Base-by-base conservation (phyloP, 805 yeast genomes). In the Hanseniaspora pseudoguilliermondii region DNA sequence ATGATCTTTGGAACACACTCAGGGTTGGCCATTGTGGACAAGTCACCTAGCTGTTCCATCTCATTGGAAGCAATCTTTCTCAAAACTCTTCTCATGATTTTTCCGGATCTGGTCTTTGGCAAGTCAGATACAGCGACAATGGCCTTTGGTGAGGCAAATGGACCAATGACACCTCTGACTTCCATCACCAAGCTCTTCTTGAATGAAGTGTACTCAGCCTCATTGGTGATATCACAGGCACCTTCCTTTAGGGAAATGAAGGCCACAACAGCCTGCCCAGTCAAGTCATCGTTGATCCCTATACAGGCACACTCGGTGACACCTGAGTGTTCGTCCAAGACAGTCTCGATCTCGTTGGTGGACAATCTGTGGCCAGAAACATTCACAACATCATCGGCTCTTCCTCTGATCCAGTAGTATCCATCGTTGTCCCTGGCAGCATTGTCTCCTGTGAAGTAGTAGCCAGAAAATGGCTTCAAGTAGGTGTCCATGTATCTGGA, bases 101-200 rank as follows among this genome's bases (percentile, higher is more conserved):
- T 93, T 64, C 98, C 98, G 11, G 96, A 88, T 75, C 98, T 82
- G 25, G 98, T 93, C 80, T 91, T 93, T 73, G 98, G 98, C 70
- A 93, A 80, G 68, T 93, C 97, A 59, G 81, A 83, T 56, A 91
- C 95, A 58, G 90, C 73, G 63, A 84, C 75, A 58, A 90, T 82
- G 51, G 82, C 75, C 72, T 90, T 90, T 66, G 98, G 98, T 57
- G 97, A 95, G 21, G 98, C 98, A 72, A 88, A 88, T 49, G 88
- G 88, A 35, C 70, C 71, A 53, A 65, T 66, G 66, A 84, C 88
- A 69, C 86, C 84, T 71, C 98, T 81, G 51, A 93, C 96, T 59
- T 88, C 87, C 71, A 89, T 73, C 57, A 89, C 79, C 60, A 95
- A 80, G 68, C 86, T 88, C 70, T 79, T 80, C 69, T 82, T 80